A percentile compares a stretch with the other conserved stretches of the same genome.
These are phyloP conservation scores for Triadica sebifera DNA, from an alignment of 345 rosid species.

Conservation along the genomic window DNA sequence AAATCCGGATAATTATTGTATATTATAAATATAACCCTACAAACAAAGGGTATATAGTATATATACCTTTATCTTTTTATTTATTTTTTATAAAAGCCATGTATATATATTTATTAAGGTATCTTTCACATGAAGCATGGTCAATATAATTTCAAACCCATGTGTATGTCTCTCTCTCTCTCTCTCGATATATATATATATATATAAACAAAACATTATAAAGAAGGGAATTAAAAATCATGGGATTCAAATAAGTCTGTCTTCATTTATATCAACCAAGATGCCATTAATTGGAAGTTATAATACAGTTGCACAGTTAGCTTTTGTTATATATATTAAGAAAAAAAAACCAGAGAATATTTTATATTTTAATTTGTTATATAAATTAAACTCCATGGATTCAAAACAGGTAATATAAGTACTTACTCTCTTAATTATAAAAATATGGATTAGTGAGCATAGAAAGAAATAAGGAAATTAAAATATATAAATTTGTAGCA, in stretches of 20 bases:
- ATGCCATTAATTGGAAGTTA: conserved; percentile 14
- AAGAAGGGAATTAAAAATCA: neutral
- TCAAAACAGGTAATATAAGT: neutral
- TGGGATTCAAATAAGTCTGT: neutral
- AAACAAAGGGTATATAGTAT: too few relatives aligned
- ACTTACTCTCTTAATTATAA: too few relatives aligned
- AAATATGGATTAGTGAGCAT: neutral
- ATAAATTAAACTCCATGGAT: neutral
- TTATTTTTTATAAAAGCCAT: too few relatives aligned
- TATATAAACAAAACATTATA: neutral
- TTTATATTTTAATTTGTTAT: conserved; percentile 3
- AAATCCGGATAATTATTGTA: too few relatives aligned
- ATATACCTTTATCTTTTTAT: too few relatives aligned
- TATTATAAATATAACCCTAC: too few relatives aligned
- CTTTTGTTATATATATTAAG: conserved; percentile 12
- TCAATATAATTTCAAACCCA: neutral
- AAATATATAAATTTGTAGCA: neutral
- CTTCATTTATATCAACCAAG: neutral
- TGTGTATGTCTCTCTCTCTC: too few relatives aligned
- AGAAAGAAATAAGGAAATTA: neutral
- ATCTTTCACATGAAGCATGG: conserved; percentile 17
- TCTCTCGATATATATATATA: too few relatives aligned
- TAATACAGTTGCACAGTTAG: neutral
- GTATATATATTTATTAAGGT: neutral
- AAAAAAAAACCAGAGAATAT: conserved; percentile 21